Evolutionary conservation across 1,284 basidiomycete genomes (phyloP).

Genomic region (Heterobasidion parviporum): DNA sequence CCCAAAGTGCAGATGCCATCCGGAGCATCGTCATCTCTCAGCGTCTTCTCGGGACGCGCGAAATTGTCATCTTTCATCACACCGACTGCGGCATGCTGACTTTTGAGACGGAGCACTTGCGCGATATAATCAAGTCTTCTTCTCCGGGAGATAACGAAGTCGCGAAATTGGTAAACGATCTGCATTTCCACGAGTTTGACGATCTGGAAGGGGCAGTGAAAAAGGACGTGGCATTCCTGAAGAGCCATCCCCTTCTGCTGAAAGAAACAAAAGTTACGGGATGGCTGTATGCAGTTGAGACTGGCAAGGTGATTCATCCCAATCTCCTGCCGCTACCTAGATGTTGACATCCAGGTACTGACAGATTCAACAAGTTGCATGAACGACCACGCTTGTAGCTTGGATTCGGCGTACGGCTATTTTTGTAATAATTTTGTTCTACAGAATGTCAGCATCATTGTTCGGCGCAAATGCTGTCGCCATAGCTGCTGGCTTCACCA

Average conservation of each 20-base stretch:
- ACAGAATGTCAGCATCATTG: too few relatives aligned
- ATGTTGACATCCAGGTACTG: too few relatives aligned
- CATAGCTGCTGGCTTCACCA: too few relatives aligned
- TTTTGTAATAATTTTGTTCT: too few relatives aligned
- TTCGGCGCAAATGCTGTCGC: too few relatives aligned
- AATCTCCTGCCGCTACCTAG: too few relatives aligned
- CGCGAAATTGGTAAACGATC: conserved; percentile 33
- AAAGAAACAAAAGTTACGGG: conserved; percentile 49
- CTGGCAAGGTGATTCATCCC: conserved; percentile 37
- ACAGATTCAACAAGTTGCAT: too few relatives aligned
- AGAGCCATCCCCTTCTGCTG: conserved; percentile 45
- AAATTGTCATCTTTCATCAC: conserved; percentile 60
- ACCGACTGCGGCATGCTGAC: conserved; percentile 64
- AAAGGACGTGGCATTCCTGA: conserved; percentile 48
- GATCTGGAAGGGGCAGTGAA: conserved; percentile 47
- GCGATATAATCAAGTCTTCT: conserved; percentile 39
- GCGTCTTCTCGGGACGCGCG: conserved; percentile 55
- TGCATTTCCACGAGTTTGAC: conserved; percentile 52
- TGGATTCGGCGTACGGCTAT: too few relatives aligned
- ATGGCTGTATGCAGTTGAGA: conserved; percentile 59
- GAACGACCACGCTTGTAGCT: too few relatives aligned
- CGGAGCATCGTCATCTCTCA: conserved; percentile 62
- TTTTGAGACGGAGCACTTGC: conserved; percentile 44
- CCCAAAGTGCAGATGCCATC: conserved; percentile 47
- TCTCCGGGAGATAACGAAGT: conserved; percentile 29